Conservation (phyloP, 2,329 filamentous ascomycete genomes). For the Parafenestella ontariensis region DNA sequence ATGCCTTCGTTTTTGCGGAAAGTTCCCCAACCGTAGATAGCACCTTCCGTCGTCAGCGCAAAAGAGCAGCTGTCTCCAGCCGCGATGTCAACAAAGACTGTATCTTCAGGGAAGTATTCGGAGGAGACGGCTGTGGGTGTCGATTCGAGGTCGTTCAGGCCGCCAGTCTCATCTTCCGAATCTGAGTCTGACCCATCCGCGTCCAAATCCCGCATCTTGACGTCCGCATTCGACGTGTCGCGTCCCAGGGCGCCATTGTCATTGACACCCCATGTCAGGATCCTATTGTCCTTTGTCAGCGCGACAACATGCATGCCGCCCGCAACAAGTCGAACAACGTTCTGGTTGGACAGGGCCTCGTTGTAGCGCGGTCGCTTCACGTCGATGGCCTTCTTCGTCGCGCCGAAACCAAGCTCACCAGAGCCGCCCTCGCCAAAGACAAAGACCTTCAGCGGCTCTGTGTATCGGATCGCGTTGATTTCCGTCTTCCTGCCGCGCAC, state of each 20-base stretch:
- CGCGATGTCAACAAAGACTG: constrained; percentile 70
- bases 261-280: constrained; percentile 87
- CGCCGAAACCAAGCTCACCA: constrained; percentile 83
- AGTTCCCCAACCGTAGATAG: constrained; percentile 84
- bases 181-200: constrained; percentile 55
- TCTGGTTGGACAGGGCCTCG: constrained; percentile 63
- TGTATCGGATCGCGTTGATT: constrained; percentile 69
- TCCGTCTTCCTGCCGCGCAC: constrained; percentile 46
- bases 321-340: constrained; percentile 76
- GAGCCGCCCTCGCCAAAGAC: constrained; percentile 81
- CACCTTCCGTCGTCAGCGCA: constrained; percentile 75
- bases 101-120: constrained; percentile 66
- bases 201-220: constrained; percentile 63
- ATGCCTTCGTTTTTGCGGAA: constrained; percentile 75
- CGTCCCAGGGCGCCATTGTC: constrained; percentile 82
- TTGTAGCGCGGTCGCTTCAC: constrained; percentile 78
- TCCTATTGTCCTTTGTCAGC: constrained; percentile 79
- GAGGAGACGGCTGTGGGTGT: constrained; percentile 67
- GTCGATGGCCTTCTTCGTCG: constrained; percentile 70
- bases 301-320: constrained; percentile 84
- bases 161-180: constrained; percentile 64
- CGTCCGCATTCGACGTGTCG: constrained; percentile 70
- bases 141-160: constrained; percentile 75
- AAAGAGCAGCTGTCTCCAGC: constrained; percentile 80
- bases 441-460: constrained; percentile 72